Evolutionary conservation across 2,329 filamentous ascomycete genomes (phyloP), one percentile per base, ranked within the genome.

Genomic region (Trichoderma citrinoviride): DNA sequence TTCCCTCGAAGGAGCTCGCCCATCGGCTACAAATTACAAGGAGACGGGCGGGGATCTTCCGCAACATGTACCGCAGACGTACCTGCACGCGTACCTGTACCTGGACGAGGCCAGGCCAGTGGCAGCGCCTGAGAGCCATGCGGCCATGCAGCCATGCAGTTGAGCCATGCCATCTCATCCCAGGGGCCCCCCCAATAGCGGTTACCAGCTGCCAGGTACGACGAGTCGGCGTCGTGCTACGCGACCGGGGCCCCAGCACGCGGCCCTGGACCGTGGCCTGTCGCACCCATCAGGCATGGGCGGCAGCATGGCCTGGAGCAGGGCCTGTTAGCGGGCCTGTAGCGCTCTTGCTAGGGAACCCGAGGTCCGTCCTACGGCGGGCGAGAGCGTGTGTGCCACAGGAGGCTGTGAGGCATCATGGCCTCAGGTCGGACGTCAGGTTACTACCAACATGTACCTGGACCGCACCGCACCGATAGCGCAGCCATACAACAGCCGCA

Each of bases 191-290:
- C 57, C 33, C 33, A 52, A 33, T 62, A 62, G 60, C 60, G 60
- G 60, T 62, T 62, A 62, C 60, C 60, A 62, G 60, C 47, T 54
- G 60, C 60, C 60, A 62, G 60, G 60, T 62, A 62, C 60, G 60
- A 62, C 60, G 60, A 62, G 60, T 62, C 60, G 60, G 60, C 60
- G 60, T 62, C 25, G 37, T 53, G 49, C 60, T 62, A 50, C n/a
- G 25, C 60, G 60, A 61, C 58, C 23, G 37, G 58, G 58, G 27
- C 29, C 23, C n/a, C n/a, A 7, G 27, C 40, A n/a, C 53, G 46
- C 33, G 29, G 33, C 41, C 41, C 7, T n/a, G 47, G 21, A 43
- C 15, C 15, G 41, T 37, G 33, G 33, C 4, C 33, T 37, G 33
- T 37, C 33, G 33, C 33, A 37, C 12, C 33, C 33, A 37, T 37